Percentiles rank a stretch among this genome's conserved stretches.
Conservation (phyloP, 495 filamentous ascomycete genomes). For the Aspergillus sclerotioniger region DNA sequence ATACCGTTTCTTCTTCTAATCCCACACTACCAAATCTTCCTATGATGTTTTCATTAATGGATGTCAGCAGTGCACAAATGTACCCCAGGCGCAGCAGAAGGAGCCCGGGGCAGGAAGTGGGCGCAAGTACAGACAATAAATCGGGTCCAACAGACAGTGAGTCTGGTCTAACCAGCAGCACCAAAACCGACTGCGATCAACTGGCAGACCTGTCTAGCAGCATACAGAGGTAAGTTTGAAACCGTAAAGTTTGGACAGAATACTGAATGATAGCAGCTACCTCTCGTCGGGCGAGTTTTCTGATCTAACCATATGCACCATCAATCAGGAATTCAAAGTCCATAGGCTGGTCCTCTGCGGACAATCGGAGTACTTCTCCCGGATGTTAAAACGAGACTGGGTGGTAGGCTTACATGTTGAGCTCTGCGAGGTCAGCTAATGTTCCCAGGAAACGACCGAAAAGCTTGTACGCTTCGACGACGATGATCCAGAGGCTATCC, state of each 20-base stretch:
- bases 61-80: too few species aligned
- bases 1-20: too few species aligned
- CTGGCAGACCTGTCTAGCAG: neutral
- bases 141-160: too few species aligned
- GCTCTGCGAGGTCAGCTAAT: neutral
- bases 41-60: too few species aligned
- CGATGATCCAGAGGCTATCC: slow-evolving; percentile 30
- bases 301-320: slow-evolving; percentile 38
- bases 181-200: too few species aligned
- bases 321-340: slow-evolving; percentile 31
- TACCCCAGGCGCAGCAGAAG: too few species aligned
- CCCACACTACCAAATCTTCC: too few species aligned
- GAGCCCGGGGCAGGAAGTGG: too few species aligned
- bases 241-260: too few species aligned
- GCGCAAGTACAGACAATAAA: too few species aligned
- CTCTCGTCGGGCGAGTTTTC: slow-evolving; percentile 25
- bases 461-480: slow-evolving; percentile 22
- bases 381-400: slow-evolving; percentile 31
- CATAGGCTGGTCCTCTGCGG: slow-evolving; percentile 38
- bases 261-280: slow-evolving; percentile 3
- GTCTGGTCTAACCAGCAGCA: too few species aligned
- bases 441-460: slow-evolving; percentile 19
- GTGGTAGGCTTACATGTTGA: slow-evolving; percentile 21
- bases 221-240: neutral
- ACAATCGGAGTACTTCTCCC: slow-evolving; percentile 39